These are phyloP conservation scores for Reticulascus tulasneorum DNA, from an alignment of 2,329 filamentous ascomycete genomes.

Conservation along the genomic window DNA sequence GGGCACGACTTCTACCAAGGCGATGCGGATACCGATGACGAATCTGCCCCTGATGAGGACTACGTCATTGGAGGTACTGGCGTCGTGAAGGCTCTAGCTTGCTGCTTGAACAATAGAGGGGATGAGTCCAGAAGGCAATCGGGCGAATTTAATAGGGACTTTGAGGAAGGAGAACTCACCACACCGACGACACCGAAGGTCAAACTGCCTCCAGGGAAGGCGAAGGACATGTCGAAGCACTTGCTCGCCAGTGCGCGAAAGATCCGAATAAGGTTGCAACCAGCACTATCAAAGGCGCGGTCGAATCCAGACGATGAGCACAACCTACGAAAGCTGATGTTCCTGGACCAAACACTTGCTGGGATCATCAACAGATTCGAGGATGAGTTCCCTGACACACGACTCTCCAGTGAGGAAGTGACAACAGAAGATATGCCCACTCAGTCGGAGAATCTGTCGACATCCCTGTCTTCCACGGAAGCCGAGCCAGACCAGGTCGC, in stretches of 20 bases:
- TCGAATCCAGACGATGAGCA: constrained; percentile 64
- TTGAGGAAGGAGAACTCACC: constrained; percentile 47
- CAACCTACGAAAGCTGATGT: constrained; percentile 77
- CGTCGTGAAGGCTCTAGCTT: constrained; percentile 88
- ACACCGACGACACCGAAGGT: constrained; percentile 25
- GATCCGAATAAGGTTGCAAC: constrained; percentile 78
- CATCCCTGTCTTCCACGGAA: constrained; percentile 27
- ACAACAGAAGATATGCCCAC: constrained; percentile 21
- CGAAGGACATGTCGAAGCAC: constrained; percentile 91
- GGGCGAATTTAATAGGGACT: constrained; percentile 48
- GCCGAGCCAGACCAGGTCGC: constrained; percentile 29
- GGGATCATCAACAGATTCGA: constrained; percentile 95
- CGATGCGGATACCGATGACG: constrained; percentile 55
- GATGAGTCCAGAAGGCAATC: constrained; percentile 56
- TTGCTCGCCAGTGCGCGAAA: constrained; percentile 83
- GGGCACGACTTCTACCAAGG: constrained; percentile 59
- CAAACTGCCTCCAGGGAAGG: constrained; percentile 54
- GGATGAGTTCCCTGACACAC: constrained; percentile 90
- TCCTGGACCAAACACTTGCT: constrained; percentile 83
- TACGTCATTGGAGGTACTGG: constrained; percentile 96
- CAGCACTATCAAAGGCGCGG: constrained; percentile 72
- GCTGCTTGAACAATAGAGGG: constrained; percentile 79
- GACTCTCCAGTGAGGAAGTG: constrained; percentile 35
- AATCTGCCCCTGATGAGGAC: constrained; percentile 78
- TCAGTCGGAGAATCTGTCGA: constrained; percentile 20